Base-by-base conservation (phyloP, 805 yeast species). In the Candida broadrunensis region DNA sequence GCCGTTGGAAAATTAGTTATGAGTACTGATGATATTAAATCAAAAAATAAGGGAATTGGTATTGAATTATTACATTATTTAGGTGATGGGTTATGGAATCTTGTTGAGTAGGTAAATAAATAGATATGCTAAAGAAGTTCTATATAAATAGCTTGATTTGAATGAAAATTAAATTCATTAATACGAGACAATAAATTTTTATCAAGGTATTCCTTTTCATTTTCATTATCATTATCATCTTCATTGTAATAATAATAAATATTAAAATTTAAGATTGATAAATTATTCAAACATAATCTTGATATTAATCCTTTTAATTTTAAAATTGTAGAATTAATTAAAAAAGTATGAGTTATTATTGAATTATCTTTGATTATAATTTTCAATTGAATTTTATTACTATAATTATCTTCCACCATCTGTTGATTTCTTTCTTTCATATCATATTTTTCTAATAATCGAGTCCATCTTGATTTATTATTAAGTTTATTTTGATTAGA, bases 31-130 rank as follows among this genome's bases (percentile, higher is more conserved):
- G 97, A 90, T 36, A 89, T 90, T 55, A 86, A 85, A 61, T 66
- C 77, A 16, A 72, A 78, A 32, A 90, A 90, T 61, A 90, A 90
- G 63, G 96, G 95, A 33, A 81, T 86, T 45, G 97, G 97, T 56
- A 80, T 91, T 42, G 96, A 89, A 56, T 68, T 89, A 55, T 65
- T 85, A 44, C 90, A 86, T 53, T 82, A 85, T 58, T 68, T 90
- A 51, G 96, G 96, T 35, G 98, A 90, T 64, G 96, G 96, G 4
- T 70, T 90, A 51, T 86, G 93, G 93, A 70, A 71, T 47, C 77
- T 81, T 52, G 63, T 68, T 32, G 73, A 75, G 36, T 81, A 75
- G n/a, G 11, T 13, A 24, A 25, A 8, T 32, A 9, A 33, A 21
- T 21, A 21, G 9, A 21, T 21, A 21, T 9, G 24, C 24, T 21